Conservation (phyloP, 345 rosid genomes). For the Adansonia digitata region DNA sequence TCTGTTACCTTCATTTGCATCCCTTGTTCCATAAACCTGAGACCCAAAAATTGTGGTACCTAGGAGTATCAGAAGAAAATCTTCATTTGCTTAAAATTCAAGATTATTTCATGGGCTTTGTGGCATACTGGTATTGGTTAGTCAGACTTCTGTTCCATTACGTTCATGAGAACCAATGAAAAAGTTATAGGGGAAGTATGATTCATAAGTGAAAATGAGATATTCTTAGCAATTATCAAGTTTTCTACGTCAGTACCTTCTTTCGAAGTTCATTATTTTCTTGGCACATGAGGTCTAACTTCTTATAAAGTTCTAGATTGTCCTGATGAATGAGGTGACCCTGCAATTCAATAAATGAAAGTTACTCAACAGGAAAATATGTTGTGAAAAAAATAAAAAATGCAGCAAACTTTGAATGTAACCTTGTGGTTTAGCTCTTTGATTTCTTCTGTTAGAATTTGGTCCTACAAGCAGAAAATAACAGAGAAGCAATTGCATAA, state of each 20-base stretch:
- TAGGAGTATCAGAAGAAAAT: background rate
- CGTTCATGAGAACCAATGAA: background rate
- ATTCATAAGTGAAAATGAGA: background rate
- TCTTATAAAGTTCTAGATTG: constrained; percentile 45
- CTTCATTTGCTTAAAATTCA: background rate
- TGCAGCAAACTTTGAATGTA: constrained; percentile 1
- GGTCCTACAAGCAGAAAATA: constrained; percentile 43
- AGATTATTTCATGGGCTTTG: background rate
- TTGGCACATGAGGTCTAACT: constrained; percentile 37
- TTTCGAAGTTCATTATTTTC: constrained; percentile 45
- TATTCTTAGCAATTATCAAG: background rate
- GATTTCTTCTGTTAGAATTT: constrained; percentile 48
- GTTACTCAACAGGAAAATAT: background rate
- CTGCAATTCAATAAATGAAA: constrained; percentile 31
- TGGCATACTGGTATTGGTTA: background rate
- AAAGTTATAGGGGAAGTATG: background rate
- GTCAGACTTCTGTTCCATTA: background rate
- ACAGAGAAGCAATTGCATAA: background rate
- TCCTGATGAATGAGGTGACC: constrained; percentile 56
- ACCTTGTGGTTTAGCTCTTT: constrained; percentile 62
- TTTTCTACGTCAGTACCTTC: constrained; percentile 40
- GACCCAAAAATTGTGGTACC: background rate
- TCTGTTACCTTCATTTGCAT: constrained; percentile 21
- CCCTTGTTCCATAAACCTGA: constrained; percentile 32
- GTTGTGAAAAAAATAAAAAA: background rate